Percentiles rank a stretch among this genome's conserved stretches.
These are phyloP conservation scores for Aspergillus proliferans DNA, from an alignment of 2,329 filamentous ascomycete genomes.

Conservation along the genomic window DNA sequence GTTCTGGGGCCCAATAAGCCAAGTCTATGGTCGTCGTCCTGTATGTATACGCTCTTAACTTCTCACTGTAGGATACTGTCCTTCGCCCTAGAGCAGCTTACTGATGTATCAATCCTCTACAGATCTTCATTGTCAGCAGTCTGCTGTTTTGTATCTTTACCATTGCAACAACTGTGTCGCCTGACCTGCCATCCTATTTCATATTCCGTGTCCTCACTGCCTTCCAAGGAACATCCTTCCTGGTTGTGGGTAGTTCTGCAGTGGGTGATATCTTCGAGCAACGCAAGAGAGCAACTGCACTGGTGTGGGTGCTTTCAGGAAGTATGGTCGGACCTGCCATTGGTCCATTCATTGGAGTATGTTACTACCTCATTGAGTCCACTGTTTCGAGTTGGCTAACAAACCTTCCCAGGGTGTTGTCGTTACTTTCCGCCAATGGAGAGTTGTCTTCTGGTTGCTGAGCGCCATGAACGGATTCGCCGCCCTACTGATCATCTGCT, in stretches of 20 bases:
- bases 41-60: constrained; percentile 34
- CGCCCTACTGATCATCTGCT: constrained; percentile 54
- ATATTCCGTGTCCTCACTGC: constrained; percentile 68
- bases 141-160: constrained; percentile 62
- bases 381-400: constrained; percentile 24
- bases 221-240: constrained; percentile 67
- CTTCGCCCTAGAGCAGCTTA: background rate
- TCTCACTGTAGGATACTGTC: background rate
- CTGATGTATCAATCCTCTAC: constrained; percentile 1
- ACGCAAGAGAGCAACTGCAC: constrained; percentile 63
- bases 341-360: constrained; percentile 43
- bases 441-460: constrained; percentile 72
- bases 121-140: constrained; percentile 56
- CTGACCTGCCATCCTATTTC: constrained; percentile 65
- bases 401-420: constrained; percentile 64
- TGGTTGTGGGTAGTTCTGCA: constrained; percentile 64
- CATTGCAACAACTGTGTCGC: constrained; percentile 65
- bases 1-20: constrained; percentile 67
- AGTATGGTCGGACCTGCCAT: constrained; percentile 66
- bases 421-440: constrained; percentile 67
- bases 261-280: constrained; percentile 63
- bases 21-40: constrained; percentile 55
- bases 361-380: constrained; percentile 1
- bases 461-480: constrained; percentile 59
- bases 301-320: constrained; percentile 67